Percentiles rank a stretch among this genome's conserved stretches.
These are phyloP conservation scores for Sporothrix dimorphospora DNA, from an alignment of 2,329 filamentous ascomycete genomes.

Conservation along the genomic window DNA sequence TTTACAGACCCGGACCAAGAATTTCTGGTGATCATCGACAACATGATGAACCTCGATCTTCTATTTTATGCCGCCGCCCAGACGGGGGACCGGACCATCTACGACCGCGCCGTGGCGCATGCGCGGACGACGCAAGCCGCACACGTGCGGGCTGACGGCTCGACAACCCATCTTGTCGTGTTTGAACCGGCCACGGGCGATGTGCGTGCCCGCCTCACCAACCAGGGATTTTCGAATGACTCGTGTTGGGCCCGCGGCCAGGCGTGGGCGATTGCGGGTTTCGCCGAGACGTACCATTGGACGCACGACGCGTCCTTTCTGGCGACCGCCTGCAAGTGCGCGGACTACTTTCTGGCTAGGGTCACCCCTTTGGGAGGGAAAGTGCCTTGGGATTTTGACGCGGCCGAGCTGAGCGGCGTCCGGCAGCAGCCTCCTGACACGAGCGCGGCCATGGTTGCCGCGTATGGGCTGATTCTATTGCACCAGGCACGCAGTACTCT, in stretches of 20 bases:
- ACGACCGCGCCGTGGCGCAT: constrained; percentile 45
- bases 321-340: constrained; percentile 48
- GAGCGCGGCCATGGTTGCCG: constrained; percentile 45
- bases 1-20: constrained; percentile 44
- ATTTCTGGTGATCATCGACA: constrained; percentile 48
- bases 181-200: no score
- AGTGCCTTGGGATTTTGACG: constrained; percentile 36
- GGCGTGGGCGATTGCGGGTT: constrained; percentile 55
- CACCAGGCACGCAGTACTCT: constrained; percentile 40
- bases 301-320: constrained; percentile 52
- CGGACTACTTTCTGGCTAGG: constrained; percentile 56
- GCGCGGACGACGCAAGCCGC: constrained; percentile 47
- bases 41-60: constrained; percentile 49
- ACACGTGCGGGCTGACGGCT: constrained; percentile 46
- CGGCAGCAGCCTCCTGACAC: constrained; percentile 38
- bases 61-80: constrained; percentile 47
- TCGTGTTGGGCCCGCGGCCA: constrained; percentile 58
- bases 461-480: constrained; percentile 47
- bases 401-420: not conserved
- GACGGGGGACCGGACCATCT: constrained; percentile 40
- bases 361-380: no score
- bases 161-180: constrained; percentile 50
- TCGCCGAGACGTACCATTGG: constrained; percentile 54
- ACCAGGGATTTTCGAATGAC: constrained; percentile 50
- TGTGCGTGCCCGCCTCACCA: no score